Conservation (phyloP, 306 rosid species). For the Cucurbita ficifolia region DNA sequence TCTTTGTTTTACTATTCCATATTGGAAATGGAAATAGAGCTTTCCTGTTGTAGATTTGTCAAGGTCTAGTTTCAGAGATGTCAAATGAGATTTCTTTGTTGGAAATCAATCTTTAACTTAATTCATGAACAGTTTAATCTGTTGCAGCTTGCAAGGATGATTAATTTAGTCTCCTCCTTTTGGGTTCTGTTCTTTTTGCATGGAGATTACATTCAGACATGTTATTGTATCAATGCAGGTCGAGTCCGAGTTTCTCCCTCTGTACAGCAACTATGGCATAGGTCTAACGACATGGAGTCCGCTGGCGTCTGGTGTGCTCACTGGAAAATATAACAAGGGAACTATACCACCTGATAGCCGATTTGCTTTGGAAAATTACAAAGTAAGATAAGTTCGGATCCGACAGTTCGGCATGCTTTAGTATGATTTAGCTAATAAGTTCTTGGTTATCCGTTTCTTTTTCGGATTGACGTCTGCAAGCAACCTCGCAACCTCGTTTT, state of each 20-base stretch:
- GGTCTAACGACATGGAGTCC: constrained; percentile 98
- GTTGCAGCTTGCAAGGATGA: not conserved
- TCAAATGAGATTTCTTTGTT: not conserved
- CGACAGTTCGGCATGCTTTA: not conserved
- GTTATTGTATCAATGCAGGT: constrained; percentile 29
- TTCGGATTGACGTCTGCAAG: not conserved
- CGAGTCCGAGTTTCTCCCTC: constrained; percentile 75
- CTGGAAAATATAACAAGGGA: constrained; percentile 90
- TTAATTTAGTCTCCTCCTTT: not conserved
- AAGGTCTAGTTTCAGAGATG: not conserved
- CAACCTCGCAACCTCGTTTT: not conserved
- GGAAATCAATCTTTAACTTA: not conserved
- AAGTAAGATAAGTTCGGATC: constrained; percentile 26
- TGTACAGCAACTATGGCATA: constrained; percentile 53
- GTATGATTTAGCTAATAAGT: not conserved
- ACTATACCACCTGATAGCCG: constrained; percentile 74
- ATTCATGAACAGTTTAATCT: not conserved
- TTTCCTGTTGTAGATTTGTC: not conserved
- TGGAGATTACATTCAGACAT: not conserved
- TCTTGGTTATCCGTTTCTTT: not conserved
- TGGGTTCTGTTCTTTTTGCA: not conserved
- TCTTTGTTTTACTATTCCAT: not conserved
- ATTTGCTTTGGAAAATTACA: constrained; percentile 86
- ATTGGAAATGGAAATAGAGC: not conserved
- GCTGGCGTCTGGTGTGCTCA: constrained; percentile 91